Percentiles rank a stretch among this genome's conserved stretches.
phyloP scores from a whole-genome alignment of 2,329 filamentous ascomycete genomes.

The Ophiostoma triangulosporum region DNA sequence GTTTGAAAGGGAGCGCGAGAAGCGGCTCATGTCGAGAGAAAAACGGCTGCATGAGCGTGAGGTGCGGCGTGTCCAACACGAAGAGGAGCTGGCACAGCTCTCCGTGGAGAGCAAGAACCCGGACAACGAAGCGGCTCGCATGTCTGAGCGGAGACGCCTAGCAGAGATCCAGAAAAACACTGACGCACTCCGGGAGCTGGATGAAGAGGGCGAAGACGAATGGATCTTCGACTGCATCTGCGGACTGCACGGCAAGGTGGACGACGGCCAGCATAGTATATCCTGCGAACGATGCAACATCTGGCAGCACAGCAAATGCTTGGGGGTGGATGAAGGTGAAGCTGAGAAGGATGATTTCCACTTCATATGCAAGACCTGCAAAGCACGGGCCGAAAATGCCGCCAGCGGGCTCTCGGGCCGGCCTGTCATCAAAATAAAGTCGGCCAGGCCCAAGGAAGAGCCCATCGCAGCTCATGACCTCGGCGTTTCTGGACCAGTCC shows the following conservation, averaged over 20 bases:
- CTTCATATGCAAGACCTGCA: conserved; percentile 72
- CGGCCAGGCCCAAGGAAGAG: conserved; percentile 20
- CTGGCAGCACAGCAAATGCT: conserved; percentile 93
- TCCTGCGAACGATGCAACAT: conserved; percentile 88
- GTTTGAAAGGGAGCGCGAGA: conserved; percentile 61
- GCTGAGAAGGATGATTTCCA: conserved; percentile 79
- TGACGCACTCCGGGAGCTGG: conserved; percentile 60
- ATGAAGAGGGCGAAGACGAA: conserved; percentile 49
- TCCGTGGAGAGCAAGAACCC: conserved; percentile 59
- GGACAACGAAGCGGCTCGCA: conserved; percentile 40
- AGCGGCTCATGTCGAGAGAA: conserved; percentile 70
- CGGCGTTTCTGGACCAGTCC: neutral
- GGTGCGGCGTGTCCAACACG: conserved; percentile 64
- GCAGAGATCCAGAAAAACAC: conserved; percentile 69
- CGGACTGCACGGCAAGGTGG: conserved; percentile 79
- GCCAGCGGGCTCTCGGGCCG: conserved; percentile 43
- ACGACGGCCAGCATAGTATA: conserved; percentile 87
- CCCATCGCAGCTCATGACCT: neutral
- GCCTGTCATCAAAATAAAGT: conserved; percentile 37
- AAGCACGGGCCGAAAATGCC: conserved; percentile 39
- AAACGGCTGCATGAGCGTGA: conserved; percentile 78
- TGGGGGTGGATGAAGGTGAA: conserved; percentile 63
- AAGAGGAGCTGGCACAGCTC: conserved; percentile 68
- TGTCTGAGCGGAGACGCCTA: conserved; percentile 70
- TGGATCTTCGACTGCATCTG: conserved; percentile 96